Percentiles rank a stretch among this genome's conserved stretches.
Conservation (phyloP, 2,329 filamentous ascomycete genomes). For the Aspergillus udagawae region DNA sequence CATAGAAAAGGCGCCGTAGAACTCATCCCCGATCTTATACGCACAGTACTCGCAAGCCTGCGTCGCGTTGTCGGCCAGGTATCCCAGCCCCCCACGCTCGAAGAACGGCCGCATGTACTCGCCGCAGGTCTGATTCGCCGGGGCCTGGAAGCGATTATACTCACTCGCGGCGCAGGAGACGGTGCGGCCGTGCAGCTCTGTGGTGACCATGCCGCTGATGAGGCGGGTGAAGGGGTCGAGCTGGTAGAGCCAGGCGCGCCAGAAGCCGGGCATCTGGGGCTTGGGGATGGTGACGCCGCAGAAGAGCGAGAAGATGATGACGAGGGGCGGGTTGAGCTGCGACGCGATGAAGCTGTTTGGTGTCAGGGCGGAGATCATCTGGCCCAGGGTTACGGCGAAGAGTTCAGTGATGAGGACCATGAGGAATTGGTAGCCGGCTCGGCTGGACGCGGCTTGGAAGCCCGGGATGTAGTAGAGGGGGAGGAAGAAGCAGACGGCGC, state of each 20-base stretch:
- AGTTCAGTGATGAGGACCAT: slow-evolving; percentile 79
- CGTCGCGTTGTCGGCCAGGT: slow-evolving; percentile 64
- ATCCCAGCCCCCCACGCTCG: slow-evolving; percentile 62
- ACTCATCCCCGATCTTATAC: slow-evolving; percentile 74
- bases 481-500: slow-evolving; percentile 75
- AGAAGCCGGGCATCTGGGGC: slow-evolving; percentile 72
- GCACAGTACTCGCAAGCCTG: slow-evolving; percentile 75
- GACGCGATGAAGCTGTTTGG: slow-evolving; percentile 74
- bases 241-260: slow-evolving; percentile 76
- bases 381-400: slow-evolving; percentile 76
- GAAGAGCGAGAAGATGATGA: slow-evolving; percentile 80
- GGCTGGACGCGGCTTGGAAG: slow-evolving; percentile 57
- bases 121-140: slow-evolving; percentile 63
- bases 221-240: slow-evolving; percentile 80
- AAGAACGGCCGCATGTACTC: slow-evolving; percentile 74
- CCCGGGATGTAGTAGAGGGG: slow-evolving; percentile 82
- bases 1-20: slow-evolving; percentile 66
- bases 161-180: slow-evolving; percentile 62
- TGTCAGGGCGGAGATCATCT: slow-evolving; percentile 71
- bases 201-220: slow-evolving; percentile 74
- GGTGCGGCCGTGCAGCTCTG: slow-evolving; percentile 63
- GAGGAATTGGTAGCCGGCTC: slow-evolving; percentile 83
- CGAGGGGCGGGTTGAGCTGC: slow-evolving; percentile 75
- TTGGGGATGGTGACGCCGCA: slow-evolving; percentile 81
- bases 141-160: slow-evolving; percentile 65